These are phyloP conservation scores for Blastobotrys raffinosifermentans DNA, from an alignment of 1,139 yeast species.

Conservation along the genomic window DNA sequence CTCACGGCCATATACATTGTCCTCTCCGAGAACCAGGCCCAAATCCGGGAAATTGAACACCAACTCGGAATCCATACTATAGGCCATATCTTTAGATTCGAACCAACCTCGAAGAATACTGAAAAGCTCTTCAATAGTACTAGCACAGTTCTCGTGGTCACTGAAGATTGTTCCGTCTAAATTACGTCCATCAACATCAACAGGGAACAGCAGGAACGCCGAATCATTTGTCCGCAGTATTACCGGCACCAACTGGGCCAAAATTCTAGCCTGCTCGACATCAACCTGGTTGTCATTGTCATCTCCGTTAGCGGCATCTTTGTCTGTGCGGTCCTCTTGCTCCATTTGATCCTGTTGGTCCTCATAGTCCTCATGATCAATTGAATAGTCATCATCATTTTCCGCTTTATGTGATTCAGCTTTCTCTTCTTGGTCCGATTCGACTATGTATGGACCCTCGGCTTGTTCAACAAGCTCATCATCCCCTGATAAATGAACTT, in stretches of 20 bases:
- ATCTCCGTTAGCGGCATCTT: conserved; percentile 6
- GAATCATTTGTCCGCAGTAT: no score
- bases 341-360: not conserved
- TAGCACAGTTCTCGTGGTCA: conserved; percentile 6
- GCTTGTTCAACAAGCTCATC: not conserved
- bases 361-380: not conserved
- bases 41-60: conserved; percentile 18
- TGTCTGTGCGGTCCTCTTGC: conserved; percentile 4
- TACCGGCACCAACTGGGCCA: no score
- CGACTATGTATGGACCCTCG: not conserved
- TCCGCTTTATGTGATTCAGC: not conserved
- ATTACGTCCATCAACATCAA: not conserved
- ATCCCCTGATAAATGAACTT: not conserved
- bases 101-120: conserved; percentile 16
- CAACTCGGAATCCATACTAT: conserved; percentile 19
- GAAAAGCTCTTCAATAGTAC: conserved; percentile 18
- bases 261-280: no score
- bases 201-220: not conserved
- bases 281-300: conserved; percentile 5
- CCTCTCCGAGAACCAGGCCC: conserved; percentile 22
- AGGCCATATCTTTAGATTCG: conserved; percentile 8
- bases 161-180: not conserved
- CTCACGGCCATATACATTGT: conserved; percentile 22
- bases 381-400: not conserved
- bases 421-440: not conserved